phyloP scores from a whole-genome alignment of 2,329 filamentous ascomycete species.

The Phialophora tarda region DNA sequence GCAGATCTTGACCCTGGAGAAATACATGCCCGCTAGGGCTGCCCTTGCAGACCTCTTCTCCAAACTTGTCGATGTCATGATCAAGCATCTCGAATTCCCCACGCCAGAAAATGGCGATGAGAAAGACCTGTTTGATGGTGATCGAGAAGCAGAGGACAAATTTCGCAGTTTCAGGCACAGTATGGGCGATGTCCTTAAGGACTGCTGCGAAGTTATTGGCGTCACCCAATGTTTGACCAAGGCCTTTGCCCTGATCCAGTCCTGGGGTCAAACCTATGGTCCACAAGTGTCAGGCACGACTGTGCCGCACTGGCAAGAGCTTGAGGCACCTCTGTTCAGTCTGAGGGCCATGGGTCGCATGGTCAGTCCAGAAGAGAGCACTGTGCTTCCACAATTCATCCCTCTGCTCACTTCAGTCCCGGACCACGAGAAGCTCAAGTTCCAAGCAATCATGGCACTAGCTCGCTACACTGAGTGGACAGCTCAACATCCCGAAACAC shows the following conservation, averaged over 20 bases:
- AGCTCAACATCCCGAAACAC: conserved; percentile 85
- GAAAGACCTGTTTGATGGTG: conserved; percentile 88
- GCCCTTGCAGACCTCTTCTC: conserved; percentile 82
- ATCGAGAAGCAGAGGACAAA: conserved; percentile 93
- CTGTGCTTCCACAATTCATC: conserved; percentile 89
- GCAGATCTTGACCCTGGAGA: conserved; percentile 89
- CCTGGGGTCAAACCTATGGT: conserved; percentile 85
- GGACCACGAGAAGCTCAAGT: conserved; percentile 95
- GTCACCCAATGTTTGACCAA: conserved; percentile 90
- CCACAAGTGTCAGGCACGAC: conserved; percentile 72
- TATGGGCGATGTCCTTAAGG: conserved; percentile 97
- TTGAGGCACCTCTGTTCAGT: conserved; percentile 93
- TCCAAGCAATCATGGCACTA: conserved; percentile 96
- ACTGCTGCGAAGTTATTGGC: conserved; percentile 94
- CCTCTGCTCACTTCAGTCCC: conserved; percentile 93
- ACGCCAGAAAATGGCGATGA: conserved; percentile 74
- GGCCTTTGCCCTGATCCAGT: conserved; percentile 81
- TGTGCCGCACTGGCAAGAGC: conserved; percentile 93
- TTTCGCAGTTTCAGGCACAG: conserved; percentile 95
- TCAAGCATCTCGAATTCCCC: conserved; percentile 88
- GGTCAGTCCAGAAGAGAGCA: conserved; percentile 86
- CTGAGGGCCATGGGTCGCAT: conserved; percentile 96
- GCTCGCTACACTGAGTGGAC: conserved; percentile 99
- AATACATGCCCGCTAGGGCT: conserved; percentile 80
- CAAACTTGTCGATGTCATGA: conserved; percentile 88